A percentile compares a stretch with the other conserved stretches of the same genome.
Evolutionary conservation across 805 yeast genomes (phyloP).

Genomic region (Teunomyces funiuensis): DNA sequence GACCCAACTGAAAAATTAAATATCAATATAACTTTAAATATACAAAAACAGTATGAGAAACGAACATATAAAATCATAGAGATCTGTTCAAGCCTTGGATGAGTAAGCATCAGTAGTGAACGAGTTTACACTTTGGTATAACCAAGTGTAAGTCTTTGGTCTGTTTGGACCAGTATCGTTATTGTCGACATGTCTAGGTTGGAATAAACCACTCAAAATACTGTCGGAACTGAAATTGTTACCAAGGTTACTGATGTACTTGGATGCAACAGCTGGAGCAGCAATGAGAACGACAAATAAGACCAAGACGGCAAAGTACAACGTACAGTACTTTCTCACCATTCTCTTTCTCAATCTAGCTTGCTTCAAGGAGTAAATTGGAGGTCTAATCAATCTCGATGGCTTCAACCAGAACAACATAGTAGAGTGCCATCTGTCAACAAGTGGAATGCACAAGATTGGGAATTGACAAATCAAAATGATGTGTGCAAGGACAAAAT

Average conservation of each 20-base stretch:
- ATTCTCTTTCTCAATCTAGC: conserved; percentile 95
- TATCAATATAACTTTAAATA: conserved; percentile 7
- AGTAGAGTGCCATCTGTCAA: conserved; percentile 97
- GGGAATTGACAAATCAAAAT: conserved; percentile 89
- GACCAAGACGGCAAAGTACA: conserved; percentile 70
- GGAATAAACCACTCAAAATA: conserved; percentile 69
- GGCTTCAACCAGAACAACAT: conserved; percentile 99
- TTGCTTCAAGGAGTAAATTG: conserved; percentile 95
- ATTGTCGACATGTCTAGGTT: conserved; percentile 78
- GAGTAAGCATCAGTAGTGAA: conserved; percentile 56
- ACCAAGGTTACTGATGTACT: conserved; percentile 45
- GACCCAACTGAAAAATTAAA: neutral
- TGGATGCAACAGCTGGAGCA: conserved; percentile 89
- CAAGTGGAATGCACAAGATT: conserved; percentile 73
- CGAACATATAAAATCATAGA: conserved; percentile 5
- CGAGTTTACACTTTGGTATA: conserved; percentile 53
- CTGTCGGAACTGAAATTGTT: conserved; percentile 32
- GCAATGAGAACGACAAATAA: conserved; percentile 75
- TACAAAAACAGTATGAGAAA: conserved; percentile 10
- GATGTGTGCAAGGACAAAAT: conserved; percentile 89
- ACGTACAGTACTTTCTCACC: conserved; percentile 87
- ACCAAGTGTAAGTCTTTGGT: conserved; percentile 30
- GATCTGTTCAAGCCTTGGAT: conserved; percentile 38
- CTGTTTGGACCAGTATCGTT: conserved; percentile 75
- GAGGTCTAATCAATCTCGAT: conserved; percentile 94